These are phyloP conservation scores for Aphanomyces euteiches DNA, from an alignment of 352 stramenopile genomes.

Conservation along the genomic window DNA sequence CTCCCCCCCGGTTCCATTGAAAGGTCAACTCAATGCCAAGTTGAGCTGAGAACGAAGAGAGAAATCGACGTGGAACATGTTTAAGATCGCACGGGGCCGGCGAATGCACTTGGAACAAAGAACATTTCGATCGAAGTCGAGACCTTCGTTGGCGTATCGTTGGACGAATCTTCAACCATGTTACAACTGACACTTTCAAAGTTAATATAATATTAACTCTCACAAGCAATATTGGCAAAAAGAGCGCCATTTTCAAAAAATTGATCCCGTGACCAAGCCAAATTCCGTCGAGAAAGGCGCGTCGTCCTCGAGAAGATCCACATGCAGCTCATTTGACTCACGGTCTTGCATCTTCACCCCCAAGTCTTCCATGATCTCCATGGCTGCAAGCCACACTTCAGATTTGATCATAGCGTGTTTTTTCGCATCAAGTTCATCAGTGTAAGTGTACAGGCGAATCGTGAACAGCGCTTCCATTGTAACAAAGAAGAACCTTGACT, in stretches of 20 bases:
- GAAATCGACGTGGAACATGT: no score
- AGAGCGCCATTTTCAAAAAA: background rate
- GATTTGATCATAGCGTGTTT: constrained; percentile 88
- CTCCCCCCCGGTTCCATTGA: no score
- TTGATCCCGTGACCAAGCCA: background rate
- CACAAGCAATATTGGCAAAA: no score
- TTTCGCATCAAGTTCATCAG: constrained; percentile 75
- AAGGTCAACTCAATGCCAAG: no score
- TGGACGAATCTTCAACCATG: no score
- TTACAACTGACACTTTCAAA: no score
- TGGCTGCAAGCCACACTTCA: constrained; percentile 83
- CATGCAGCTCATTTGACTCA: background rate
- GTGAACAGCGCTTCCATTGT: constrained; percentile 82
- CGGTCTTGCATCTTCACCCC: constrained; percentile 37
- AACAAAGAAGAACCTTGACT: constrained; percentile 83
- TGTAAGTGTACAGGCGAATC: constrained; percentile 84
- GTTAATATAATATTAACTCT: no score
- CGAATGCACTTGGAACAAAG: no score
- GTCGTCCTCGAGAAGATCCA: constrained; percentile 5
- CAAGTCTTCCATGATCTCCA: constrained; percentile 86
- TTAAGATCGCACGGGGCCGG: no score
- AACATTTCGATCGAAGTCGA: no score
- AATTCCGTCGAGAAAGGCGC: constrained; percentile 7
- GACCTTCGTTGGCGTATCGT: no score
- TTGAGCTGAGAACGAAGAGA: no score